Conservation (phyloP, 2,329 filamentous ascomycete species). For the Clonostachys rosea region DNA sequence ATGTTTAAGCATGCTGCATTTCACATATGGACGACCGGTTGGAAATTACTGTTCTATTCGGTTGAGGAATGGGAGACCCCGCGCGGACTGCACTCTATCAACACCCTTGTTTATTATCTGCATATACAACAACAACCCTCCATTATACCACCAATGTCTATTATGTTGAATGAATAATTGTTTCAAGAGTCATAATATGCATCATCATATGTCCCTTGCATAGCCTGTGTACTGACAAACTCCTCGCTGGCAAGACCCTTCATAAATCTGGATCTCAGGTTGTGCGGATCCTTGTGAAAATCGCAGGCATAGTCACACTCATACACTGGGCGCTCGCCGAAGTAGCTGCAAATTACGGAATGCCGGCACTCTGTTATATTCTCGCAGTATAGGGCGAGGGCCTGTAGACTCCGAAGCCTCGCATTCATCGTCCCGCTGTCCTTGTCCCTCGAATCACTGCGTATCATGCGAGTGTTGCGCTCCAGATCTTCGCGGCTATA, state of each 20-base stretch:
- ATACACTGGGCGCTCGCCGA: conserved; percentile 57
- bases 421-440: conserved; percentile 33
- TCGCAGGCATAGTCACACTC: conserved; percentile 73
- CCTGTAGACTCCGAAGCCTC: conserved; percentile 58
- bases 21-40: no score
- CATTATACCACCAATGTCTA: background rate
- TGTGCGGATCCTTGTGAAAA: conserved; percentile 65
- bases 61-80: no score
- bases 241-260: conserved; percentile 55
- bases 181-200: conserved; percentile 39
- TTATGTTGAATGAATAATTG: background rate
- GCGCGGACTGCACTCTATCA: background rate
- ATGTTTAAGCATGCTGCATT: no score
- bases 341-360: conserved; percentile 69
- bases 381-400: conserved; percentile 79
- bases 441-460: conserved; percentile 35
- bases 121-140: background rate
- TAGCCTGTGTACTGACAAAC: conserved; percentile 58
- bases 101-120: background rate
- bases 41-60: no score
- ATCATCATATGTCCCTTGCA: conserved; percentile 51
- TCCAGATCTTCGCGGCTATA: conserved; percentile 87
- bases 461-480: conserved; percentile 56
- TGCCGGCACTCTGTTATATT: conserved; percentile 70
- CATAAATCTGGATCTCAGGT: conserved; percentile 51